These are phyloP conservation scores for Tolypocladium inflatum DNA, from an alignment of 2,329 filamentous ascomycete genomes.

Conservation along the genomic window DNA sequence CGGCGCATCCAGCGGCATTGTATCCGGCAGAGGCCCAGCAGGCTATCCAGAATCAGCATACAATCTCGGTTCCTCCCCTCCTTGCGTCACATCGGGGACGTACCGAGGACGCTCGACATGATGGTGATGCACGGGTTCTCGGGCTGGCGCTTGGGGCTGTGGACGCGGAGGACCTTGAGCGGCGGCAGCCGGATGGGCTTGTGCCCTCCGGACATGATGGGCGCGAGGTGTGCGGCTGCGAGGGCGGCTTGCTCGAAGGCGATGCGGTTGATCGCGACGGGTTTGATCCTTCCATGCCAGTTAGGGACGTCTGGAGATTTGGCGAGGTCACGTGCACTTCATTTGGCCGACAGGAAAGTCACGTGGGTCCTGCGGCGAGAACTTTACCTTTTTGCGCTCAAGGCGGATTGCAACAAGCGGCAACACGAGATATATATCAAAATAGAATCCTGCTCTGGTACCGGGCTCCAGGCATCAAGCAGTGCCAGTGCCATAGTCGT, in stretches of 20 bases:
- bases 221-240: neutral
- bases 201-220: conserved; percentile 33
- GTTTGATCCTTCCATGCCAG: neutral
- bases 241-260: neutral
- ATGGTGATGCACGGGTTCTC: conserved; percentile 44
- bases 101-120: conserved; percentile 50
- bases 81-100: conserved; percentile 8
- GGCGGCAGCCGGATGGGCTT: conserved; percentile 50
- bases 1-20: conserved; percentile 48
- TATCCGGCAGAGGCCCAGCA: conserved; percentile 79
- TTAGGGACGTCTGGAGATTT: neutral
- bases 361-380: neutral
- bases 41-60: conserved; percentile 33
- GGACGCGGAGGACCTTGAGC: conserved; percentile 43
- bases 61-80: too few species aligned
- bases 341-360: neutral
- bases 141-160: conserved; percentile 37
- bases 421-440: too few species aligned
- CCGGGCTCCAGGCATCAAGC: too few species aligned
- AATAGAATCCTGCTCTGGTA: too few species aligned
- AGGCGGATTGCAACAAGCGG: too few species aligned
- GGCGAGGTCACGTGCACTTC: neutral
- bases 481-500: too few species aligned
- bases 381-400: too few species aligned
- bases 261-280: neutral